Conservation (phyloP, 2,329 filamentous ascomycete species). For the Emmonsiellopsis sp. region DNA sequence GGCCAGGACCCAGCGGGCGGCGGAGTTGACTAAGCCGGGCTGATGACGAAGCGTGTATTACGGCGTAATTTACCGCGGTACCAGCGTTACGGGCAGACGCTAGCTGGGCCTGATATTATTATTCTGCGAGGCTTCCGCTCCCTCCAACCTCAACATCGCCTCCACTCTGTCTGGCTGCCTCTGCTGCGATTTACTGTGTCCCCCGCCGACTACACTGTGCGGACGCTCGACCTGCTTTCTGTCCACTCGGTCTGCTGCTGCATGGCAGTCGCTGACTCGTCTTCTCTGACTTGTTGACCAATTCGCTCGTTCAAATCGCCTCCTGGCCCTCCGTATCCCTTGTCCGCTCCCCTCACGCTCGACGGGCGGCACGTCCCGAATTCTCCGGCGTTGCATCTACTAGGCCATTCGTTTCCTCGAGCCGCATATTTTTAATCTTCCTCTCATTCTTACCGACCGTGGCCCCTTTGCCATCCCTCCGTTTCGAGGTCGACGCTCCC, state of each 20-base stretch:
- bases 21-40: no score
- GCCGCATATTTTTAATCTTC: neutral
- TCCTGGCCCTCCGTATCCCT: neutral
- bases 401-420: neutral
- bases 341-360: neutral
- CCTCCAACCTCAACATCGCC: no score
- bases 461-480: neutral
- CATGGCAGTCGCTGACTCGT: neutral
- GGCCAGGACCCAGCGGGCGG: no score
- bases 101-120: no score
- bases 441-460: neutral
- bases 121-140: no score
- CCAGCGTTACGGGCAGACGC: no score
- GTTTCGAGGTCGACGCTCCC: no score
- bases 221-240: neutral
- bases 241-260: neutral
- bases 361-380: no score
- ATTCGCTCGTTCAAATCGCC: slow-evolving; percentile 1
- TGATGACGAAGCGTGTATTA: no score
- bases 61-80: no score
- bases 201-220: neutral
- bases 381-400: neutral
- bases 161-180: neutral
- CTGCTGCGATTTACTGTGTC: neutral
- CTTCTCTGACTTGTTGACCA: neutral